Evolutionary conservation across 2,329 filamentous ascomycete species (phyloP).

Genomic region (Aspergillus amoenus): DNA sequence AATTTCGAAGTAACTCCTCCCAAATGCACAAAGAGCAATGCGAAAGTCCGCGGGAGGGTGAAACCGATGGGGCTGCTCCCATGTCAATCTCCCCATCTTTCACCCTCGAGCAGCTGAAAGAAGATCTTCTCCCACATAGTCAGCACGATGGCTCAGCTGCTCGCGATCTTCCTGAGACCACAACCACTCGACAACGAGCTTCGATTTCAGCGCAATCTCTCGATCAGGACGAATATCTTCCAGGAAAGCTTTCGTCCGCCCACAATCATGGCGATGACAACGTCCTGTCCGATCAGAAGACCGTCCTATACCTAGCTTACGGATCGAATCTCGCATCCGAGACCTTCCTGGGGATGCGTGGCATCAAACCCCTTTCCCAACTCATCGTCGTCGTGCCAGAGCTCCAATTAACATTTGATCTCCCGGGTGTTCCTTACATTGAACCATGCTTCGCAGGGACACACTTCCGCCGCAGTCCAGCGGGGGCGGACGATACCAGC

Average conservation of each 20-base stretch:
- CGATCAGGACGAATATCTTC: constrained; percentile 24
- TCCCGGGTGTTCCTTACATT: constrained; percentile 78
- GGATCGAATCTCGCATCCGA: constrained; percentile 82
- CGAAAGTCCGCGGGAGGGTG: neutral
- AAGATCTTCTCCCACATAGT: constrained; percentile 5
- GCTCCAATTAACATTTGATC: constrained; percentile 77
- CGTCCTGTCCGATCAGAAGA: constrained; percentile 34
- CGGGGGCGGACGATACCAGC: constrained; percentile 4
- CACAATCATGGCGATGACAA: neutral
- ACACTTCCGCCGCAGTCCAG: constrained; percentile 53
- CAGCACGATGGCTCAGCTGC: neutral
- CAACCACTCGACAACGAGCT: constrained; percentile 20
- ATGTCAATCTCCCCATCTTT: constrained; percentile 5
- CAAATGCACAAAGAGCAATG: neutral
- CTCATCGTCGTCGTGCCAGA: constrained; percentile 79
- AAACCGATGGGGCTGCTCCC: neutral
- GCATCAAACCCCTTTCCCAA: constrained; percentile 77
- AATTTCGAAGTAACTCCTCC: too few species aligned
- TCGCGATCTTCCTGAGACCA: constrained; percentile 19
- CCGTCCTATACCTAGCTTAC: constrained; percentile 81
- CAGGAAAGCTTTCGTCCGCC: constrained; percentile 16
- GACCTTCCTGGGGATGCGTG: constrained; percentile 75
- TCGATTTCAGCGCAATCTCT: constrained; percentile 25
- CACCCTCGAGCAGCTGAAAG: constrained; percentile 14
- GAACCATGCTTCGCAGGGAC: constrained; percentile 95